Conservation (phyloP, 1,139 yeast genomes). For the Geotrichum candidum region DNA sequence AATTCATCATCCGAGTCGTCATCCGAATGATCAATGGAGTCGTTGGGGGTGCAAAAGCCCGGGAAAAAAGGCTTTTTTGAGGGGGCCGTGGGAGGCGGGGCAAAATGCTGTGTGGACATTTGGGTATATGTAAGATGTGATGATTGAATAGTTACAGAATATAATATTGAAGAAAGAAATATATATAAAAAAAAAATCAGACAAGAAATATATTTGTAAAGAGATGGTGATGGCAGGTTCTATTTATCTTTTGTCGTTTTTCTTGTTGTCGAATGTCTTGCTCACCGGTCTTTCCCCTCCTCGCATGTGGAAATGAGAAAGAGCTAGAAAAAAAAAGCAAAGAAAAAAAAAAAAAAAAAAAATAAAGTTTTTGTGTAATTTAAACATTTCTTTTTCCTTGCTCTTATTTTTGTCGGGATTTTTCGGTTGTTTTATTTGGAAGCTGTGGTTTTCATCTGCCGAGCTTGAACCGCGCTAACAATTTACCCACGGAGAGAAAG, state of each 20-base stretch:
- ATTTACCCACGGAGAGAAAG: neutral
- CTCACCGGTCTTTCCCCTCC: neutral
- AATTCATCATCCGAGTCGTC: neutral
- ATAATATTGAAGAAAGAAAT: neutral
- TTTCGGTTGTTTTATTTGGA: neutral
- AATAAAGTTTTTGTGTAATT: neutral
- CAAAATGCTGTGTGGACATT: neutral
- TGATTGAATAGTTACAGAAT: neutral
- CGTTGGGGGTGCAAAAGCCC: constrained; percentile 7
- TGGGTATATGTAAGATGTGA: neutral
- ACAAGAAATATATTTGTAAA: neutral
- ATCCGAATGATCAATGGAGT: neutral
- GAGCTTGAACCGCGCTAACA: neutral
- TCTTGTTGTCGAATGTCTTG: neutral
- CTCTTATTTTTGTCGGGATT: neutral
- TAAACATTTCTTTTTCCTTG: neutral
- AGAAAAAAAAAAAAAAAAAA: too few species aligned
- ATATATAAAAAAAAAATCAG: neutral
- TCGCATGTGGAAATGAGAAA: neutral
- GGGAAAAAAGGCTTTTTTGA: constrained; percentile 1
- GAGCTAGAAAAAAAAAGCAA: neutral
- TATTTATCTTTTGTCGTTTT: neutral
- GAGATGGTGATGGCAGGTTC: neutral
- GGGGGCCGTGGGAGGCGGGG: neutral
- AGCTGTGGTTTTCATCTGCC: neutral